phyloP scores from a whole-genome alignment of 192 early-diverging fungal species.

The Gaertneriomyces sp. region DNA sequence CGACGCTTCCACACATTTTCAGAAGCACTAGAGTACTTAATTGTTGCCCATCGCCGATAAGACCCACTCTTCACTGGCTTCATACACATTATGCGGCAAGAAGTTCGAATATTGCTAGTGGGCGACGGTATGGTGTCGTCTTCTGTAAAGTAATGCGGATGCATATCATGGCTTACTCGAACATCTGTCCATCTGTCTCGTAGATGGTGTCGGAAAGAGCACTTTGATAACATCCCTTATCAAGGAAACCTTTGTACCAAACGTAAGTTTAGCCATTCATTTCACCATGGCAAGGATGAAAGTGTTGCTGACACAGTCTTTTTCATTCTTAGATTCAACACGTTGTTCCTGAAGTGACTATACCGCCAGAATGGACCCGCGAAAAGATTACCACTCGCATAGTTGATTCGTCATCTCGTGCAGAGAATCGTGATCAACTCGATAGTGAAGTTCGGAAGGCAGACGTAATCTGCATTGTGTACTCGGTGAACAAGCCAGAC shows the following conservation, averaged over 20 bases:
- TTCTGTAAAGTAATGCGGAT: neutral
- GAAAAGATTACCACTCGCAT: constrained; percentile 97
- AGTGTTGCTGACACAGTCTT: constrained; percentile 3
- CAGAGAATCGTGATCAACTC: constrained; percentile 83
- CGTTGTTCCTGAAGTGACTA: constrained; percentile 99
- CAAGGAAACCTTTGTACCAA: constrained; percentile 91
- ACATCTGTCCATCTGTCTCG: neutral
- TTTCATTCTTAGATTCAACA: constrained; percentile 72
- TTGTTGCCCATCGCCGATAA: no score
- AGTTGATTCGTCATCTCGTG: constrained; percentile 79
- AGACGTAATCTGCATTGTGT: constrained; percentile 97
- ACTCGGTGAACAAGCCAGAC: constrained; percentile 79
- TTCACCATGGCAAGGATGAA: neutral
- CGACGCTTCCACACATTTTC: no score
- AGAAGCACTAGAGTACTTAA: no score
- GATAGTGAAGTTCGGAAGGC: constrained; percentile 94
- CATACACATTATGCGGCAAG: constrained; percentile 20
- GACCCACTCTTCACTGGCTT: neutral
- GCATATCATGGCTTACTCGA: neutral
- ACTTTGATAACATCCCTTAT: constrained; percentile 95
- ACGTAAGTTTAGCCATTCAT: constrained; percentile 53
- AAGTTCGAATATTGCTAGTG: constrained; percentile 85
- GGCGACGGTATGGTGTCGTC: constrained; percentile 68
- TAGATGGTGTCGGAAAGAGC: constrained; percentile 90
- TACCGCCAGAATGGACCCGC: constrained; percentile 95